Evolutionary conservation across 306 rosid genomes (phyloP), one percentile per base, ranked within the genome.

Genomic region (Castanopsis chinensis): DNA sequence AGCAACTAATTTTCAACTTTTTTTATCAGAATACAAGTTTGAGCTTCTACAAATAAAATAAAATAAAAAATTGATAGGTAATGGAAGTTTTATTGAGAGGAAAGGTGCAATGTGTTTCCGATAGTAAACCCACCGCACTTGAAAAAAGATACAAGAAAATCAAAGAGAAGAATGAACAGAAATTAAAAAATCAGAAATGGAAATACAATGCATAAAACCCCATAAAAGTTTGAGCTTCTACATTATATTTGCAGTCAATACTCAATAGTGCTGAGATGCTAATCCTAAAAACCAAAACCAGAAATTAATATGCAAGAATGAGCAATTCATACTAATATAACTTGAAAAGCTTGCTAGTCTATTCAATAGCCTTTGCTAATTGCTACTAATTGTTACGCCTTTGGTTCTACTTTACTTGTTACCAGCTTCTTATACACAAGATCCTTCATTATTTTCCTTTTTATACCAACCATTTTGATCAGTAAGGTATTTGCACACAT

Each of bases 21-120:
- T 63, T 23, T 83, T 72, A 63, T 71, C 28, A 80, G 37, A 72
- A 76, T 81, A 45, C 64, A 11, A 30, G 69, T 67, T 52, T 19
- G 69, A 80, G 37, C 20, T 43, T 13, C 76, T 59, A 14, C 80
- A 49, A 5, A 32, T 4, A 32, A 0, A 25, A 25, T 1, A 25
- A 1, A 25, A 25, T 1, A 25, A 32, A 32, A 32, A 32, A 0
- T 35, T 35, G 45, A 41, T 41, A 41, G 45, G 45, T 41, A 41
- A 41, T 41, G 8, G 1, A 8, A 41, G 11, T 41, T 41, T 41
- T 8, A 41, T 41, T 41, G 45, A 41, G 2, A 41, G 11, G 11
- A 41, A 41, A 41, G 45, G 45, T 8, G 45, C 45, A 41, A 41
- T 0, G 45, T 41, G 45, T 41, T 41, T 41, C 45, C 3, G 12